Evolutionary conservation across 2,329 filamentous ascomycete species (phyloP), one percentile per base, ranked within the genome.

Genomic region (Pseudofabraea citricarpa): DNA sequence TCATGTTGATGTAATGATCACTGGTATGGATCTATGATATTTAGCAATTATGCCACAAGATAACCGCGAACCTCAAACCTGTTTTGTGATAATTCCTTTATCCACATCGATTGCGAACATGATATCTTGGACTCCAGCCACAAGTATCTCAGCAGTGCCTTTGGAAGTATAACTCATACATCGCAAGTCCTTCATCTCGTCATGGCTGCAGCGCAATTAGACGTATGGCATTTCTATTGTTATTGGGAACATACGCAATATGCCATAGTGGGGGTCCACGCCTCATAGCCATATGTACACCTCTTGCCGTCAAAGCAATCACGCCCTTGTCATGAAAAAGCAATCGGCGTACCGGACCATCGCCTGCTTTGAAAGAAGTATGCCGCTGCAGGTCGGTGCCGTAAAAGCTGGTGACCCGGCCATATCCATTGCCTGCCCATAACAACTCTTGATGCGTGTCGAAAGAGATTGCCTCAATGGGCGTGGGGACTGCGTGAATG

Each of bases 121-220:
- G 39, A 77, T 77, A 43, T 85, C 78, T 65, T 98, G 93, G 53
- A 84, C 79, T 36, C 93, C 93, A 36, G 90, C 93, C 24, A 91
- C 87, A 16, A 98, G 71, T 45, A 98, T 83, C 59, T 95, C 86
- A 12, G 79, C 77, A 20, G 86, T 87, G 7, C 85, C 85, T 59
- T 90, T 90, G 21, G 87, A 90, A 2, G 89, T 94, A 61, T 95
- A 96, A 62, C 86, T 91, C 90, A 97, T 97, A 65, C 93, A 97
- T 55, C 82, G 81, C 51, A 98, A 70, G 59, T 96, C 88, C 51
- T 77, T 81, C 84, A 97, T 95, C 44, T 85, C 84, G 21, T 81
- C 72, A 58, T 81, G 75, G 51, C 83, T 87, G 10, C 29, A n/a
- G n/a, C n/a, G n/a, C n/a, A n/a, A n/a, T n/a, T n/a, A n/a, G n/a